Evolutionary conservation across 495 filamentous ascomycete species (phyloP).

Genomic region (Xylaria grammica): DNA sequence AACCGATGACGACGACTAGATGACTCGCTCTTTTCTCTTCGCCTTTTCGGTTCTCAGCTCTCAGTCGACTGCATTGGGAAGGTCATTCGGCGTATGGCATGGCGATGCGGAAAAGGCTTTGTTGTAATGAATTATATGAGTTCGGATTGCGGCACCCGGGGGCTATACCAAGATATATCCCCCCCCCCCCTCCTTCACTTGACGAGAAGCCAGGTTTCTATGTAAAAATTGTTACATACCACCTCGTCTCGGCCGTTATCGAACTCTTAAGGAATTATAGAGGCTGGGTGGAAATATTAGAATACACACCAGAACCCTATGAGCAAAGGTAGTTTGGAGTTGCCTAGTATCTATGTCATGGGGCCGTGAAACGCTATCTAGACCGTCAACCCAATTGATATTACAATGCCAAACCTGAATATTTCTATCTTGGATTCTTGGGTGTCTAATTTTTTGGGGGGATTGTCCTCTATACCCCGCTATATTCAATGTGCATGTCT

Average conservation of each 20-base stretch:
- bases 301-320: constrained; percentile 15
- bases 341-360: constrained; percentile 16
- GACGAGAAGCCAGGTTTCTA: constrained; percentile 15
- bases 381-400: constrained; percentile 4
- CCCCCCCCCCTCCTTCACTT: background rate
- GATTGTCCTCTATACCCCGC: constrained; percentile 7
- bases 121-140: constrained; percentile 28
- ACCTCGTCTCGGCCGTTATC: constrained; percentile 9
- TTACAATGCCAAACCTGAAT: constrained; percentile 19
- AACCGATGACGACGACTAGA: constrained; percentile 56
- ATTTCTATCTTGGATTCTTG: constrained; percentile 8
- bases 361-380: constrained; percentile 18
- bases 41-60: constrained; percentile 25
- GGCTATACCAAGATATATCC: constrained; percentile 13
- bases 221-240: constrained; percentile 13
- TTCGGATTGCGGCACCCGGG: constrained; percentile 9
- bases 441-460: constrained; percentile 5
- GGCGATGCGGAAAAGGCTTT: constrained; percentile 24
- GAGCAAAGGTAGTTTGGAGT: constrained; percentile 10
- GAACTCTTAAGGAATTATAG: constrained; percentile 21
- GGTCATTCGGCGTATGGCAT: constrained; percentile 34
- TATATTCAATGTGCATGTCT: background rate
- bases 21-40: constrained; percentile 23
- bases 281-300: constrained; percentile 17
- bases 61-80: constrained; percentile 30